These are phyloP conservation scores for Cadophora sp. DNA, from an alignment of 2,329 filamentous ascomycete genomes.

Conservation along the genomic window DNA sequence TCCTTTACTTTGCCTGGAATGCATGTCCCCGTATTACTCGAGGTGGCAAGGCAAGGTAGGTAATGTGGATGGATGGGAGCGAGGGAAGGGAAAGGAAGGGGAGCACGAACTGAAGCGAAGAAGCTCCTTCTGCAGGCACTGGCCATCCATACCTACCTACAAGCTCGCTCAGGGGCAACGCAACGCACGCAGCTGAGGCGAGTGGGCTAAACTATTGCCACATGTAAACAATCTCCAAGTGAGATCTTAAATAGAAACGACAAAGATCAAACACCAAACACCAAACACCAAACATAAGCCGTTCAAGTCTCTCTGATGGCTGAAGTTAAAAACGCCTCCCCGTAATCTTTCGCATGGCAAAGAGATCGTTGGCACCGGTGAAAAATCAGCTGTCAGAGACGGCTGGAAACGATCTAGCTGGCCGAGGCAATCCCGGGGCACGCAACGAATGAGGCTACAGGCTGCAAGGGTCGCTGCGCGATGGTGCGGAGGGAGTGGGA, in stretches of 20 bases:
- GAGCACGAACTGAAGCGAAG: not conserved
- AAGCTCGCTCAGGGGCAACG: constrained; percentile 3
- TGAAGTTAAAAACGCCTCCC: not conserved
- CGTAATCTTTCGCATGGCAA: constrained; percentile 4
- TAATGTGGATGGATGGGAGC: too few relatives aligned
- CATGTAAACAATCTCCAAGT: constrained; percentile 2
- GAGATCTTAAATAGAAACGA: too few relatives aligned
- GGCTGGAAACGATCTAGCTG: constrained; percentile 17
- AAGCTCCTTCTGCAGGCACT: not conserved
- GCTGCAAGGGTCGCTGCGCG: constrained; percentile 15
- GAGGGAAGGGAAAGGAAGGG: too few relatives aligned
- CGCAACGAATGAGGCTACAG: constrained; percentile 14
- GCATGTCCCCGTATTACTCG: constrained; percentile 10
- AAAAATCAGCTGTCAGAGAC: constrained; percentile 24
- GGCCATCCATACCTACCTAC: not conserved
- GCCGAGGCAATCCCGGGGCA: constrained; percentile 26
- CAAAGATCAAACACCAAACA: constrained; percentile 2
- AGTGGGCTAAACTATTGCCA: not conserved
- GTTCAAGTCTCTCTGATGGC: constrained; percentile 3
- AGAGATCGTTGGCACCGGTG: constrained; percentile 7
- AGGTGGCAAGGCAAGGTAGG: not conserved
- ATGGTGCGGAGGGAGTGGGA: constrained; percentile 2
- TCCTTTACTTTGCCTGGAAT: constrained; percentile 5
- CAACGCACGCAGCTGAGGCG: constrained; percentile 2
- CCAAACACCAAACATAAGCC: constrained; percentile 1